Percentiles rank a stretch among this genome's conserved stretches.
Conservation (phyloP, 1,139 yeast genomes). For the Suhomyces bokatorum region DNA sequence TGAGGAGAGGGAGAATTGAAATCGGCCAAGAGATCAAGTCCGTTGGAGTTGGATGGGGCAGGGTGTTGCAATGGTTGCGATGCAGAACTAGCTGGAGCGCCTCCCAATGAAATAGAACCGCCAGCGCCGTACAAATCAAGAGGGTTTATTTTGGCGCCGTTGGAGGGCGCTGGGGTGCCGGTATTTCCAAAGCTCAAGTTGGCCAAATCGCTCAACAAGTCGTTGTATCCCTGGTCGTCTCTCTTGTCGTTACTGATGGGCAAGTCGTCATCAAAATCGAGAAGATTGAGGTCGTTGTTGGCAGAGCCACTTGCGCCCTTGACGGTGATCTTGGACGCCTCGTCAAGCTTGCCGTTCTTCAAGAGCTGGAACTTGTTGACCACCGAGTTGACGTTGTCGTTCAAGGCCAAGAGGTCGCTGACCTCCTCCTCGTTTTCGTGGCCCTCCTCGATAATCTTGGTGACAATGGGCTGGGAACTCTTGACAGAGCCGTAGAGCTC, state of each 20-base stretch:
- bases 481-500: conserved; percentile 81
- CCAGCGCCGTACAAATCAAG: conserved; percentile 50
- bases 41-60: conserved; percentile 16
- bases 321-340: conserved; percentile 59
- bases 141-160: conserved; percentile 31
- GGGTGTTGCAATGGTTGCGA: conserved; percentile 14
- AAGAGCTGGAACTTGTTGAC: conserved; percentile 67
- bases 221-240: conserved; percentile 57
- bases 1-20: conserved; percentile 51
- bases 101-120: conserved; percentile 42
- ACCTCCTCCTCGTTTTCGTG: conserved; percentile 67
- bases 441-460: conserved; percentile 78
- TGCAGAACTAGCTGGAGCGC: conserved; percentile 22
- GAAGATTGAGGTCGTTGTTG: conserved; percentile 56
- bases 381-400: conserved; percentile 74
- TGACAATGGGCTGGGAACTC: conserved; percentile 84
- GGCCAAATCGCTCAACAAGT: conserved; percentile 70
- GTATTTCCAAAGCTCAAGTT: conserved; percentile 51
- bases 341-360: conserved; percentile 61
- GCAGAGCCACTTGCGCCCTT: conserved; percentile 30
- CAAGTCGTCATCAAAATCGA: conserved; percentile 67
- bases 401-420: conserved; percentile 62
- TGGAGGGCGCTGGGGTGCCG: conserved; percentile 15
- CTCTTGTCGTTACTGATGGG: conserved; percentile 39
- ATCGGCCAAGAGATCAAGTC: conserved; percentile 45